Conservation (phyloP, 331 rosid genomes). For the Saraca asoca region DNA sequence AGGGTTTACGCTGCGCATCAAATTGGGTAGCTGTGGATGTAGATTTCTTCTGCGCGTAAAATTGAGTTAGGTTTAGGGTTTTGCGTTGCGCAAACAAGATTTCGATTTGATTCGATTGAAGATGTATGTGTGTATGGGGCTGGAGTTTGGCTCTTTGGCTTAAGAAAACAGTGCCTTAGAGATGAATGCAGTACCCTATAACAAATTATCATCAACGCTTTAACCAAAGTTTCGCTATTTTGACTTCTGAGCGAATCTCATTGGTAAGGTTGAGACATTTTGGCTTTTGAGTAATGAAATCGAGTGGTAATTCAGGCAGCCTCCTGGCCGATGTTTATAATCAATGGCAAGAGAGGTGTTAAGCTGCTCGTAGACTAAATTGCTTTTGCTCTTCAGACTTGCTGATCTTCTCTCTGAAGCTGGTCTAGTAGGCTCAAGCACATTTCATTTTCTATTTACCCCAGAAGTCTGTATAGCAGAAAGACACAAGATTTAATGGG, state of each 20-base stretch:
- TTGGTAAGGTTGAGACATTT: constrained; percentile 51
- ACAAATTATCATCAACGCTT: constrained; percentile 31
- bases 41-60: too few relatives aligned
- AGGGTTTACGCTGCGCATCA: neutral
- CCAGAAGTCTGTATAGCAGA: too few relatives aligned
- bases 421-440: constrained; percentile 66
- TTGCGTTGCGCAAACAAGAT: too few relatives aligned
- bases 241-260: constrained; percentile 30
- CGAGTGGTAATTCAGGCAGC: constrained; percentile 69
- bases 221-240: constrained; percentile 27
- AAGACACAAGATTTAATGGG: too few relatives aligned
- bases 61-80: too few relatives aligned
- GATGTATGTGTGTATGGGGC: too few relatives aligned
- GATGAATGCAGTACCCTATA: constrained; percentile 87
- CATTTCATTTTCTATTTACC: constrained; percentile 7
- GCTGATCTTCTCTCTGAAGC: constrained; percentile 59
- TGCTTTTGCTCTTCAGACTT: constrained; percentile 65
- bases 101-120: too few relatives aligned
- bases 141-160: constrained; percentile 94
- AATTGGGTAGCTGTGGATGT: too few relatives aligned
- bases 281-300: too few relatives aligned
- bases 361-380: constrained; percentile 50
- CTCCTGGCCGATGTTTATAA: constrained; percentile 26
- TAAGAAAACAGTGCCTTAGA: constrained; percentile 51
- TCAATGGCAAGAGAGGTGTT: constrained; percentile 49